Conservation (phyloP, 2,329 filamentous ascomycete genomes). For the Epichloe festucae region DNA sequence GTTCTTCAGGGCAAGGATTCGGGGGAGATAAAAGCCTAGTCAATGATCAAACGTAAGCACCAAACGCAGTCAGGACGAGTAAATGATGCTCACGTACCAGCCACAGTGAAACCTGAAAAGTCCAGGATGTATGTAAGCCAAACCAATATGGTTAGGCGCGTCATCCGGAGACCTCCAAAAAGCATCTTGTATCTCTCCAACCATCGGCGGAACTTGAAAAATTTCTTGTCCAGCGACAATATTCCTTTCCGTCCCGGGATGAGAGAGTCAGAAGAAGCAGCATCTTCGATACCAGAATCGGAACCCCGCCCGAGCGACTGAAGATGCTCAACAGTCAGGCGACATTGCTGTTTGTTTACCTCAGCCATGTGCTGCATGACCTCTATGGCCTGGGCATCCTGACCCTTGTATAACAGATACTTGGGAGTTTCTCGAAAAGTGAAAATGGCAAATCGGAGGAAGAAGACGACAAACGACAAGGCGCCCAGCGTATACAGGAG, state of each 20-base stretch:
- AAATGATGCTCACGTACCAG: constrained; percentile 12
- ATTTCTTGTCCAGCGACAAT: neutral
- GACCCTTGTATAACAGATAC: constrained; percentile 29
- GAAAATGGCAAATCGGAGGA: constrained; percentile 33
- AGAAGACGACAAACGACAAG: constrained; percentile 28
- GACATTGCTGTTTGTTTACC: constrained; percentile 21
- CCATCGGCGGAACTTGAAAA: constrained; percentile 5
- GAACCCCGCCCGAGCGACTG: constrained; percentile 11
- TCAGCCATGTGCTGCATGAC: constrained; percentile 33
- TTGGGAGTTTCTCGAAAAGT: constrained; percentile 34
- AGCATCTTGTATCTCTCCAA: constrained; percentile 19
- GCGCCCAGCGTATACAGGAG: constrained; percentile 31
- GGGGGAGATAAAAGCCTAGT: constrained; percentile 28
- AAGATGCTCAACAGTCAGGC: constrained; percentile 25
- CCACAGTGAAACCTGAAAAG: constrained; percentile 25
- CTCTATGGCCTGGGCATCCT: constrained; percentile 32
- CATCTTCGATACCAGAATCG: neutral
- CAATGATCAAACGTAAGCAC: neutral
- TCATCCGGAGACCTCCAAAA: constrained; percentile 20
- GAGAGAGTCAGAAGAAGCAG: neutral
- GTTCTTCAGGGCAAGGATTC: constrained; percentile 39
- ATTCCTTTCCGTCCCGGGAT: neutral
- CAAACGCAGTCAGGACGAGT: neutral
- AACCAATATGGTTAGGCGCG: constrained; percentile 20
- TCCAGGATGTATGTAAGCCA: constrained; percentile 27